Conservation (phyloP, 1,284 basidiomycete genomes). For the Cryptococcus neoformans region DNA sequence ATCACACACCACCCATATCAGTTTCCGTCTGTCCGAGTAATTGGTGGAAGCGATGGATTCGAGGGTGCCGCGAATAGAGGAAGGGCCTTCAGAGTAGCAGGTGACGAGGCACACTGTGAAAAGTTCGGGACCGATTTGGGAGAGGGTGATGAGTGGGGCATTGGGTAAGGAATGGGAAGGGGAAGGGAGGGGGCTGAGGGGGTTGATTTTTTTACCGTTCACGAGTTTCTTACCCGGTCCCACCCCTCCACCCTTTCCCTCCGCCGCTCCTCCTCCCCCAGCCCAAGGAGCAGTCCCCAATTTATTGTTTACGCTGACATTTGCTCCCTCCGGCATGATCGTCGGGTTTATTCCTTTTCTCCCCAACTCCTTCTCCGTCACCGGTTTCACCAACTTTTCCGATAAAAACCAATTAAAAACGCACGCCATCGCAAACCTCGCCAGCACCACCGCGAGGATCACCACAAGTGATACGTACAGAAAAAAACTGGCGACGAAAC, state of each 20-base stretch:
- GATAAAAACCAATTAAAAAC: conserved; percentile 96
- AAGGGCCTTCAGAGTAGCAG: conserved; percentile 96
- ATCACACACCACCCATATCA: conserved; percentile 93
- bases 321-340: conserved; percentile 92
- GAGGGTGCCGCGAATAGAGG: conserved; percentile 84
- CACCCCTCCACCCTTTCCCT: conserved; percentile 17
- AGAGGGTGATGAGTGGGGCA: conserved; percentile 54
- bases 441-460: conserved; percentile 84
- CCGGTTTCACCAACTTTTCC: conserved; percentile 68
- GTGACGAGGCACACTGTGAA: conserved; percentile 95
- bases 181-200: conserved; percentile 2
- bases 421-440: conserved; percentile 94
- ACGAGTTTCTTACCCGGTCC: conserved; percentile 11
- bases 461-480: conserved; percentile 89
- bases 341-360: conserved; percentile 80
- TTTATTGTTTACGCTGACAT: conserved; percentile 79
- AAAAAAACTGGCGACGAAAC: conserved; percentile 85
- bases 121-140: conserved; percentile 88
- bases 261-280: conserved; percentile 47
- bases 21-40: conserved; percentile 87
- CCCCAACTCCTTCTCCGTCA: conserved; percentile 59
- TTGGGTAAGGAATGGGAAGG: conserved; percentile 42
- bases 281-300: conserved; percentile 94
- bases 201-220: conserved; percentile 53
- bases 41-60: conserved; percentile 87